A percentile compares a stretch with the other conserved stretches of the same genome.
Conservation (phyloP, 345 rosid genomes). For the Triadica sebifera region DNA sequence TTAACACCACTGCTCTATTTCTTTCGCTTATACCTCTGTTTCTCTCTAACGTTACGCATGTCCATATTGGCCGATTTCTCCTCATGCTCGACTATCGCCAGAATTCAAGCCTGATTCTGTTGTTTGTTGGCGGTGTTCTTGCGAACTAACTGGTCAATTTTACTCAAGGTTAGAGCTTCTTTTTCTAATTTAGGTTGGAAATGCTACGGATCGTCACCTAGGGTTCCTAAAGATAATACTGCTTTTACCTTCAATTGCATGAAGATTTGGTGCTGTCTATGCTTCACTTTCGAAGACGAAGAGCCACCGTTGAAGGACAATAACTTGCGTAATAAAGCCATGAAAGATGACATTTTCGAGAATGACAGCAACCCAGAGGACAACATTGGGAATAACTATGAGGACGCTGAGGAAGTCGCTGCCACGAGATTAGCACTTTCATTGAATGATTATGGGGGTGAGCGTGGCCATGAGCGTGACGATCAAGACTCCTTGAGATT, state of each 20-base stretch:
- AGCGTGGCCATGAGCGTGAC: conserved; percentile 15
- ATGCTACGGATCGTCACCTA: conserved; percentile 60
- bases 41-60: neutral
- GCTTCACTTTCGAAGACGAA: conserved; percentile 51
- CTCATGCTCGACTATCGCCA: neutral
- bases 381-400: conserved; percentile 25
- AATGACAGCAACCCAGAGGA: conserved; percentile 36
- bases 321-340: conserved; percentile 3
- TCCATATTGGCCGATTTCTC: conserved; percentile 12
- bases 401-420: conserved; percentile 14
- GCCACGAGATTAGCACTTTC: conserved; percentile 14
- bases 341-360: conserved; percentile 37
- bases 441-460: conserved; percentile 10
- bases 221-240: conserved; percentile 29
- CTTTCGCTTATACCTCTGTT: neutral
- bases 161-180: conserved; percentile 18
- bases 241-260: conserved; percentile 48
- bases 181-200: neutral
- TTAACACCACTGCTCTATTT: neutral
- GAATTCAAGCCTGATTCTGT: neutral
- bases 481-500: conserved; percentile 22
- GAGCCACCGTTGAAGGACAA: conserved; percentile 1
- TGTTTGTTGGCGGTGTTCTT: conserved; percentile 13
- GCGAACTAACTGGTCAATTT: neutral
- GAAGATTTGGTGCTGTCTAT: conserved; percentile 83